These are phyloP conservation scores for Crithidia sp. DNA, from an alignment of 208 protist genomes.

Conservation along the genomic window DNA sequence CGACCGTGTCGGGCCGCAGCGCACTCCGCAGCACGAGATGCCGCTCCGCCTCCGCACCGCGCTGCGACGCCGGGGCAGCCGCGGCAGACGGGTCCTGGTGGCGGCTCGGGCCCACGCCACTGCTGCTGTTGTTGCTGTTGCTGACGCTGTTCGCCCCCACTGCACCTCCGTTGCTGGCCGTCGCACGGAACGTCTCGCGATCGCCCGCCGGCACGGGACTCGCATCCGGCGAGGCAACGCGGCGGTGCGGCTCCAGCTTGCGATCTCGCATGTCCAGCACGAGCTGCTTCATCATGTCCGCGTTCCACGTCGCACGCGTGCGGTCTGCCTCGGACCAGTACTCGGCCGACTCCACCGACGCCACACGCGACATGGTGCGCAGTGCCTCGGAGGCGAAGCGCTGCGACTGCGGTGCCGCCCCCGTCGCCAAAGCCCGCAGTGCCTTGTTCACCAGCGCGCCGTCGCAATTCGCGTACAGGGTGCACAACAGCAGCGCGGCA, in stretches of 20 bases:
- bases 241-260: constrained; percentile 52
- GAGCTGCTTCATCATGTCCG: constrained; percentile 82
- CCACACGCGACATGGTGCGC: constrained; percentile 83
- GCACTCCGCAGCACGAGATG: constrained; percentile 68
- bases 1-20: constrained; percentile 63
- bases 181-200: no score
- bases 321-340: constrained; percentile 81
- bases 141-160: not conserved
- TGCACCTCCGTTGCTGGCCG: not conserved
- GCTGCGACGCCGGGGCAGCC: not conserved
- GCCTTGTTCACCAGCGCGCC: constrained; percentile 59
- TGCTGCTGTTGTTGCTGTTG: constrained; percentile 8
- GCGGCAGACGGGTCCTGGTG: constrained; percentile 8
- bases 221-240: constrained; percentile 5
- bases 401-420: constrained; percentile 57
- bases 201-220: constrained; percentile 2
- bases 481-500: constrained; percentile 76
- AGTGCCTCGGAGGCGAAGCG: constrained; percentile 78
- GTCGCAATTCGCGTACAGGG: constrained; percentile 74
- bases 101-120: not conserved
- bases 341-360: constrained; percentile 56
- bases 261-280: constrained; percentile 79
- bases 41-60: constrained; percentile 31
- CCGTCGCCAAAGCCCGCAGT: constrained; percentile 48
- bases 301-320: constrained; percentile 72